Evolutionary conservation across 106 monocot genomes (phyloP).

Genomic region (Dendrobium chrysotoxum): DNA sequence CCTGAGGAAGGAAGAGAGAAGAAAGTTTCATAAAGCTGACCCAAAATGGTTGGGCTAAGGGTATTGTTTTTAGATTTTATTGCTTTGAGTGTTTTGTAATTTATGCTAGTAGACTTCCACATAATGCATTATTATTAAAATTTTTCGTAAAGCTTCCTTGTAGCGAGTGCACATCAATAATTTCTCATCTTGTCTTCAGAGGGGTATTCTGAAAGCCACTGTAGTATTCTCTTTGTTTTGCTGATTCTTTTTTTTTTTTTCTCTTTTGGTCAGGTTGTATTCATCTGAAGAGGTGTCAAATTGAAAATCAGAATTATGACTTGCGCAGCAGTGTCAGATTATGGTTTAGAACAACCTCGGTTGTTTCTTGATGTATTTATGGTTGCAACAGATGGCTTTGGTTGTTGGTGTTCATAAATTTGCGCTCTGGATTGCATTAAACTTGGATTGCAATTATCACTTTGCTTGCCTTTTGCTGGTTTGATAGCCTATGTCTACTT

Average conservation of each 20-base stretch:
- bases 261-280: background rate
- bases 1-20: background rate
- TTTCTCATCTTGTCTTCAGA: background rate
- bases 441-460: background rate
- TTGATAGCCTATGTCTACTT: constrained; percentile 14
- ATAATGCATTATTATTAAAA: background rate
- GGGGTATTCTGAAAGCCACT: background rate
- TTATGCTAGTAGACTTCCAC: background rate
- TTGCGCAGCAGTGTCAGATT: background rate
- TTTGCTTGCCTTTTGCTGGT: background rate
- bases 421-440: background rate
- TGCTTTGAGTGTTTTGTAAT: background rate
- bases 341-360: background rate
- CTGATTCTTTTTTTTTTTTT: background rate
- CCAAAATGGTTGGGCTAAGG: background rate
- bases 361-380: background rate
- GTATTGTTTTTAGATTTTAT: background rate
- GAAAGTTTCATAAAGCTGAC: background rate
- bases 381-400: background rate
- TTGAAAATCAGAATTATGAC: background rate
- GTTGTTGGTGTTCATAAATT: background rate
- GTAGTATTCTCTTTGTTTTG: background rate
- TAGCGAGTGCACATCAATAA: background rate
- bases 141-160: background rate
- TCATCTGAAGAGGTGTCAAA: background rate